phyloP scores from a whole-genome alignment of 768 basidiomycete species.

The Pleurotus citrinopileatus region DNA sequence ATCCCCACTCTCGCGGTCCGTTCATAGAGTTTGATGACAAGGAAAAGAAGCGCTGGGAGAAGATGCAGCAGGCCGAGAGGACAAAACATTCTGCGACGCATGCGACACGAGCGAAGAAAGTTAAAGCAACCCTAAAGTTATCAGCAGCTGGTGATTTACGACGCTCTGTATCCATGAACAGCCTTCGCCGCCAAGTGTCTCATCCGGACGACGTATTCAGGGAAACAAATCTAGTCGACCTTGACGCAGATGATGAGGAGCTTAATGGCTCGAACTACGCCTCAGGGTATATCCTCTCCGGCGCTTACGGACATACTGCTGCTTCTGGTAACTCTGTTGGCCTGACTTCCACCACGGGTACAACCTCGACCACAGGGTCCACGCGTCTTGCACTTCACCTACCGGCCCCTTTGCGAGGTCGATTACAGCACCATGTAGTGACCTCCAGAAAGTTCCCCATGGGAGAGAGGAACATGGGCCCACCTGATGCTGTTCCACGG shows the following conservation, averaged over 20 bases:
- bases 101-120: conserved; percentile 29
- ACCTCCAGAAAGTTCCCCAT: conserved; percentile 55
- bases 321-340: conserved; percentile 95
- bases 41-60: conserved; percentile 68
- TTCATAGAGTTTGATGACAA: conserved; percentile 74
- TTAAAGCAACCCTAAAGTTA: conserved; percentile 30
- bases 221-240: conserved; percentile 28
- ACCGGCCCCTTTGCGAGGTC: conserved; percentile 50
- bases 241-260: conserved; percentile 43
- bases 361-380: conserved; percentile 64
- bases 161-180: conserved; percentile 73
- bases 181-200: conserved; percentile 56
- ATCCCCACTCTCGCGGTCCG: conserved; percentile 69
- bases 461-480: conserved; percentile 52
- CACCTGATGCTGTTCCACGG: conserved; percentile 58
- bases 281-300: conserved; percentile 68
- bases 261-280: conserved; percentile 60
- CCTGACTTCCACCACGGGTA: conserved; percentile 88
- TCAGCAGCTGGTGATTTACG: conserved; percentile 56
- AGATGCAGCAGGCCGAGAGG: conserved; percentile 43
- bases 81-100: conserved; percentile 26
- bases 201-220: conserved; percentile 22
- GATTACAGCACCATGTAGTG: conserved; percentile 62
- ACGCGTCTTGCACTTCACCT: conserved; percentile 45
- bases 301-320: conserved; percentile 61